Evolutionary conservation across 192 early-diverging fungal species (phyloP), one percentile per base, ranked within the genome.

Genomic region (Linnemannia hyalina): DNA sequence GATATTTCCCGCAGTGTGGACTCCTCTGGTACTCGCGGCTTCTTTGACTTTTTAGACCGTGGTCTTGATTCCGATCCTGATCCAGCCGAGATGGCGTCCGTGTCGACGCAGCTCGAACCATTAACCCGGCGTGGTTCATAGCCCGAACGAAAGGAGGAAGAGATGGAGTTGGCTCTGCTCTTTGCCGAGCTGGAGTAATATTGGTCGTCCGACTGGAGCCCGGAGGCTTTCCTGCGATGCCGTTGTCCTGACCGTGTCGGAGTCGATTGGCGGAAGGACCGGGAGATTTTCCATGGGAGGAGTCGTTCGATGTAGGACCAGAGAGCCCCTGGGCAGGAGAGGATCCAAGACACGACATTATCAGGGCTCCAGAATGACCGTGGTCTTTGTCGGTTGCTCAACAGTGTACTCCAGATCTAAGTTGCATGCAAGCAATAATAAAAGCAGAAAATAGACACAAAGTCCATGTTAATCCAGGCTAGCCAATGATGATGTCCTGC

Each of bases 51-150:
- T 68, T 85, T 85, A 8, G 78, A 75, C 16, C 78, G 68, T 38
- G 74, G 26, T 65, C 65, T 81, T 13, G 80, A 75, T 57, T 85
- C 83, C 54, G 83, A 85, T 77, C 83, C 83, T 11, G 83, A 85
- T 44, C 83, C 83, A 42, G 83, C 83, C n/a, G 83, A 85, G 38
- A 74, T 69, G 55, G 74, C 49, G 54, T 85, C 78, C 49, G 78
- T 80, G 74, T 85, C 83, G 35, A 85, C 69, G 36, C 78, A 75
- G 42, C 74, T 85, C 3, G 74, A 74, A 46, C 74, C 36, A 6
- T 52, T 68, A 32, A 47, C 42, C 52, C 54, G 72, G 15, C 60
- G 49, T 41, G 70, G 60, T 23, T 65, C 9, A 68, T 77, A 71
- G 8, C n/a, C 35, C 9, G 63, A 70, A 18, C 81, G 55, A 15